Evolutionary conservation across 2,329 filamentous ascomycete genomes (phyloP), one percentile per base, ranked within the genome.

Genomic region (Coniochaeta sp.): DNA sequence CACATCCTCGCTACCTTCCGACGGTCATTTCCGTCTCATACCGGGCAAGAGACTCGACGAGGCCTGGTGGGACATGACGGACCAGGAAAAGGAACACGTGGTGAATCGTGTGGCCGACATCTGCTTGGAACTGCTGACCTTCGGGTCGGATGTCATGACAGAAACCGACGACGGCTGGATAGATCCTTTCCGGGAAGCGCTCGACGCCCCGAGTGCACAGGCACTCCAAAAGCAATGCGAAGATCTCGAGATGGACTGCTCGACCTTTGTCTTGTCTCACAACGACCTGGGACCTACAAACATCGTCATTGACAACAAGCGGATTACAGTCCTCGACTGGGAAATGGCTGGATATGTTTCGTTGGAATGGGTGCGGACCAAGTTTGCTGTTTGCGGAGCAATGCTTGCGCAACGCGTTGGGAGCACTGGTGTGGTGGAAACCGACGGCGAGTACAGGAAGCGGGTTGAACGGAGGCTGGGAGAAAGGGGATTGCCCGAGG

Each of bases 241-340:
- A 26, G 9, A 30, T 6, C 27, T 30, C 6, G 27, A 12, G 27
- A 30, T 30, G 27, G 27, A 30, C 27, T 30, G 27, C 27, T 30
- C 27, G 6, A 12, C 12, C 6, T 30, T 30, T 30, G 27, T 30
- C 27, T 30, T 30, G 27, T 28, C 52, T 10, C 52, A 56, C 45
- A 55, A 55, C 51, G 56, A 56, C 51, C 56, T 55, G 12, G 53
- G 56, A 24, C 51, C 54, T 7, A 53, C 52, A 10, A 53, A 53
- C 28, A 52, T 58, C 45, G 28, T 58, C 6, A 18, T 53, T 16
- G 16, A 52, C 40, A 26, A 48, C 24, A 46, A 54, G 35, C 40
- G 48, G 46, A 35, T 58, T n/a, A 33, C 22, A 12, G 35, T 55
- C 24, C 22, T 53, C 30, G 52, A 47, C 27, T 30, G 50, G 52